Evolutionary conservation across 768 basidiomycete genomes (phyloP), one percentile per base, ranked within the genome.

Genomic region (Asterophora parasitica): DNA sequence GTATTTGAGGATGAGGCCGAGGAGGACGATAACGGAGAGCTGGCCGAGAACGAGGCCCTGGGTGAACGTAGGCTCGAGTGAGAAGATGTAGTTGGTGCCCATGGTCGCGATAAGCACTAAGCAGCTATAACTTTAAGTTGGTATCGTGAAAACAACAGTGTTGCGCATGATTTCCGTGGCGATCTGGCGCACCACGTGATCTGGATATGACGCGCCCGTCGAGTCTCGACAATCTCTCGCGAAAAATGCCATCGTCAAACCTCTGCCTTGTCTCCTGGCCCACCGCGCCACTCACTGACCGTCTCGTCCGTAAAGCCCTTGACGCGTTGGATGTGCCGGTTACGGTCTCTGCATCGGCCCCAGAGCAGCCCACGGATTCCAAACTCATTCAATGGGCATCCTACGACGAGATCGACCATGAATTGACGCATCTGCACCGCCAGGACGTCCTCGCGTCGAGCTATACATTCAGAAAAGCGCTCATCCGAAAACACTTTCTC

Each of bases 41-140:
- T 98, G 95, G 48, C 95, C 95, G 36, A 97, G 68, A 32, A 99
- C 72, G 30, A 99, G 79, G 12, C 95, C 95, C 62, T 97, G 94
- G 0, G 94, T 96, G 68, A 99, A 99, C 1, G 91, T 93, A 16
- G 87, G 89, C 57, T 87, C 82, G 35, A 90, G 72, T 30, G 83
- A 82, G 56, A 88, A 78, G 40, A 89, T 62, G 67, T 83, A 84
- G 61, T 77, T 80, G 56, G 63, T 64, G 42, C 71, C 70, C 81
- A 77, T 77, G 27, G 51, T 65, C 61, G 53, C 41, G 37, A 36
- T 38, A 3, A 49, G 42, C 27, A 28, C n/a, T n/a, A n/a, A n/a
- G n/a, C n/a, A n/a, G n/a, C n/a, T n/a, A n/a, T n/a, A n/a, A n/a
- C n/a, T n/a, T n/a, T n/a, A n/a, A n/a, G n/a, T n/a, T n/a, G n/a